phyloP scores from a whole-genome alignment of 164 flowering plant species.

The Magnolia changhungtana region DNA sequence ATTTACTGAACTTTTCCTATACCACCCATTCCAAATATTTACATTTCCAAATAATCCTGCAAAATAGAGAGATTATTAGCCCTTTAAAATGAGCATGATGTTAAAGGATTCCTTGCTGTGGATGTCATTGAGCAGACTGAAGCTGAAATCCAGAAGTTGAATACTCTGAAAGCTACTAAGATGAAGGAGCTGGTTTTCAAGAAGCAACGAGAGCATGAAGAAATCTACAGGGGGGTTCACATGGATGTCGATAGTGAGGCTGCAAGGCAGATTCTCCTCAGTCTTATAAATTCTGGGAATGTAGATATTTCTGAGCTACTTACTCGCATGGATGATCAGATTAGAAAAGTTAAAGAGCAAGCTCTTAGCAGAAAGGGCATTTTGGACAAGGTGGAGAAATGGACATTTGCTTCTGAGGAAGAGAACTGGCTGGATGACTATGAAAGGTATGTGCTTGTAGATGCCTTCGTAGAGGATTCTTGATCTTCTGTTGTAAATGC shows the following conservation, averaged over 20 bases:
- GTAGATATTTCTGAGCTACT: constrained; percentile 55
- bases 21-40: no score
- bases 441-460: constrained; percentile 35
- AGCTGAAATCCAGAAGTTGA: constrained; percentile 55
- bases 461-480: no score
- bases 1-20: no score
- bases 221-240: constrained; percentile 58
- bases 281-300: constrained; percentile 59
- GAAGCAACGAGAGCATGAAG: constrained; percentile 66
- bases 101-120: no score
- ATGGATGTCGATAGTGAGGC: constrained; percentile 59
- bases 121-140: constrained; percentile 33
- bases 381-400: constrained; percentile 86
- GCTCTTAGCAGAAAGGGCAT: constrained; percentile 72
- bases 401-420: constrained; percentile 69
- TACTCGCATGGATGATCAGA: constrained; percentile 63
- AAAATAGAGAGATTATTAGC: no score
- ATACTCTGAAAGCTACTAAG: constrained; percentile 55
- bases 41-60: no score
- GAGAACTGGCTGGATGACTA: constrained; percentile 94
- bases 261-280: constrained; percentile 44
- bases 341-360: constrained; percentile 68
- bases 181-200: constrained; percentile 70
- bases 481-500: no score
- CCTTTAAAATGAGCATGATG: no score